Evolutionary conservation across 2,329 filamentous ascomycete genomes (phyloP), one percentile per base, ranked within the genome.

Genomic region (Aspergillus fijiensis): DNA sequence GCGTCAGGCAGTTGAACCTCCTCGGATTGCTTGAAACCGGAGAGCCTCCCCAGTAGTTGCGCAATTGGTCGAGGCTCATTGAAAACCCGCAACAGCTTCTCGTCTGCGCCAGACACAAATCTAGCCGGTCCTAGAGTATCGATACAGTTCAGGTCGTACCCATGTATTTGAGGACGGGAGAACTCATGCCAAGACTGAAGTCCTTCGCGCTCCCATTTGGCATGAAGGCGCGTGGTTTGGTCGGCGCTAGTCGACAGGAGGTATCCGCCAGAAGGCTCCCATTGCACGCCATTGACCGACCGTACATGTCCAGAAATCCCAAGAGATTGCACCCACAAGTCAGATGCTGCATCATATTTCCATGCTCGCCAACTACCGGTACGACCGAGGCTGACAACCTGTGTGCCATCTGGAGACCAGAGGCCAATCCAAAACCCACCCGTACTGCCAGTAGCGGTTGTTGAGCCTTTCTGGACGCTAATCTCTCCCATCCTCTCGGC

Each of bases 21-120:
- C 2, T 65, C 60, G 12, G 65, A 63, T 60, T 76, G 71, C 55
- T 79, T 74, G 60, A 92, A 86, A 5, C 84, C 87, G 63, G 88
- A 89, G 2, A 96, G 82, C 9, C 81, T 84, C 60, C 83, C 77
- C 2, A 97, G 83, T 66, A 98, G 83, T 19, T 84, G 81, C 0
- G 92, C 92, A 10, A 96, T 90, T 5, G 89, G 89, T 72, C 87
- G 90, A 5, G 95, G 95, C 76, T 96, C 88, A 70, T 90, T 88
- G 76, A 99, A 99, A 2, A 99, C 94, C 25, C 95, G 89, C 74
- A 99, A 85, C n/a, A 99, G 85, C 77, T 99, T 99, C 80, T 99
- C 95, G 66, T 99, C 95, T 3, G 95, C 95, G 6, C 95, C 95
- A 2, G 93, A 96, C 23, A 98, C 89, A 72, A 99, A 99, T 67